Evolutionary conservation across 2,329 filamentous ascomycete species (phyloP), one percentile per base, ranked within the genome.

Genomic region (Ophiognomonia clavigignenti-juglandacearum): DNA sequence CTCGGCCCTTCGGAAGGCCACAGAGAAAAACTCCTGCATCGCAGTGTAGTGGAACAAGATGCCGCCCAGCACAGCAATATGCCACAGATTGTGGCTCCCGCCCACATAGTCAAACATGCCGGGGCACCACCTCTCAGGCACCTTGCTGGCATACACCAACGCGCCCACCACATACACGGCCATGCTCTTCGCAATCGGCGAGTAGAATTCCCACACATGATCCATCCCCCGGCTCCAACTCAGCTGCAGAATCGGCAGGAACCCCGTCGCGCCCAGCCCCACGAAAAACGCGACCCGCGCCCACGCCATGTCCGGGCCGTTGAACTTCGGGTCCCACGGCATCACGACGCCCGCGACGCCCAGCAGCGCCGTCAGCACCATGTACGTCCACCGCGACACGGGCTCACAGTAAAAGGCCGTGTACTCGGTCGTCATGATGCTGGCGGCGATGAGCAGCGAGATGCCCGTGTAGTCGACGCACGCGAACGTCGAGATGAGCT

Each of bases 391-490:
- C 46, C 91, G 85, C 56, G 86, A 91, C 39, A 86, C 60, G 3
- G 93, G 91, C 60, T 98, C 93, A 71, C 93, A 96, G 72, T 98
- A 98, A 67, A 98, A 98, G 20, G 92, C 93, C 1, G 93, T 96
- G 71, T 97, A 98, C 65, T 98, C 93, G 29, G 90, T 96, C 2
- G 93, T 96, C 79, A 97, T 89, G 70, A 98, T 98, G 47, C 88
- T 95, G 9, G 93, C 90, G 3, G 93, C 89, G 43, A 98, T 93
- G 22, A 98, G 79, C 42, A 98, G 74, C 1, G 91, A 96, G 56
- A 98, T 98, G 46, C 93, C 93, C 0, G 93, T 97, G 69, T 98
- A 98, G 66, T 98, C 93, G 50, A 98, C 90, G 64, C 93, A 98
- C 16, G 93, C 93, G 60, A 98, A 97, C 52, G 90, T 86, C 63